A percentile compares a stretch with the other conserved stretches of the same genome.
phyloP scores from a whole-genome alignment of 805 yeast genomes.

The Metschnikowia vanudenii region DNA sequence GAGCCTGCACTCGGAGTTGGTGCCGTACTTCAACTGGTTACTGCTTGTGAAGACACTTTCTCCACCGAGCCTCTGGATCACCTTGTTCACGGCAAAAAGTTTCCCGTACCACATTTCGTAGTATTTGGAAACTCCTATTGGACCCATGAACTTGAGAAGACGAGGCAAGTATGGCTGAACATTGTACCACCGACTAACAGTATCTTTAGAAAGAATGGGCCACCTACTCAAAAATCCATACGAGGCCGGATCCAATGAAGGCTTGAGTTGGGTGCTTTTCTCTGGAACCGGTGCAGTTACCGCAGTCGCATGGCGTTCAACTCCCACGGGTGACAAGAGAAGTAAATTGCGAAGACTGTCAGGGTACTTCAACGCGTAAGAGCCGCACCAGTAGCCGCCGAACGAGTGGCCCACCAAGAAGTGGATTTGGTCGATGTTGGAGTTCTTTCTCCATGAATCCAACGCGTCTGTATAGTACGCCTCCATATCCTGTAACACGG shows the following conservation, averaged over 20 bases:
- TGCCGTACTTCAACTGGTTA: slow-evolving; percentile 39
- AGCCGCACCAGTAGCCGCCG: slow-evolving; percentile 72
- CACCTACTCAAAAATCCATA: slow-evolving; percentile 48
- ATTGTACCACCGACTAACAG: slow-evolving; percentile 37
- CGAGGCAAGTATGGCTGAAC: slow-evolving; percentile 47
- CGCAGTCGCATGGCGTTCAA: slow-evolving; percentile 66
- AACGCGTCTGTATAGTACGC: slow-evolving; percentile 55
- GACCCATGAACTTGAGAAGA: slow-evolving; percentile 45
- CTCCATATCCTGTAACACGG: slow-evolving; percentile 48
- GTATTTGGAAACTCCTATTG: slow-evolving; percentile 38
- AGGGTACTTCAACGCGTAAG: slow-evolving; percentile 62
- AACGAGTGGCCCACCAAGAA: slow-evolving; percentile 74
- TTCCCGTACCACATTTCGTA: slow-evolving; percentile 42
- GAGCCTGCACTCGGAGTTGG: slow-evolving; percentile 34
- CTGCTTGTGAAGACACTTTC: slow-evolving; percentile 20
- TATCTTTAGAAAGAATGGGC: slow-evolving; percentile 37
- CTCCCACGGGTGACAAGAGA: slow-evolving; percentile 74
- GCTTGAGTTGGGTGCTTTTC: slow-evolving; percentile 11
- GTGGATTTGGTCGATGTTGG: slow-evolving; percentile 50
- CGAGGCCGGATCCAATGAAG: slow-evolving; percentile 44
- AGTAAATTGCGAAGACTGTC: slow-evolving; percentile 51
- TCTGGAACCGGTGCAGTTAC: slow-evolving; percentile 36
- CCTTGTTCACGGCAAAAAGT: slow-evolving; percentile 39
- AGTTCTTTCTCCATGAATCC: slow-evolving; percentile 60
- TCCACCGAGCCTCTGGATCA: slow-evolving; percentile 34